A percentile compares a stretch with the other conserved stretches of the same genome.
These are phyloP conservation scores for Apiospora rasikravindrae DNA, from an alignment of 2,329 filamentous ascomycete genomes.

Conservation along the genomic window DNA sequence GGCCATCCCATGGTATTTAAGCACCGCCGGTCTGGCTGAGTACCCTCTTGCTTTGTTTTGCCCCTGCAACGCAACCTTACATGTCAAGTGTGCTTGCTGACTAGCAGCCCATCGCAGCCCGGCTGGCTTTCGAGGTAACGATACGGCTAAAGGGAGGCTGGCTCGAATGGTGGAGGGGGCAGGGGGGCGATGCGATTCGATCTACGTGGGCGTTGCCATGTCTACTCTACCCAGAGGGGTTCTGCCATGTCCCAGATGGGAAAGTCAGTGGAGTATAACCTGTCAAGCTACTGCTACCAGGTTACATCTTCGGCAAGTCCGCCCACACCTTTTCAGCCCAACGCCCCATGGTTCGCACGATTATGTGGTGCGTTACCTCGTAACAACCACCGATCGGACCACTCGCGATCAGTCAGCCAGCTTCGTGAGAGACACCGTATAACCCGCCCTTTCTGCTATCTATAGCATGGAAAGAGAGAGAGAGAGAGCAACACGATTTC, in stretches of 20 bases:
- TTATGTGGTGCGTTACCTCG: slow-evolving; percentile 16
- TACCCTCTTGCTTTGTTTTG: neutral
- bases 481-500: neutral
- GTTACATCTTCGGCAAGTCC: slow-evolving; percentile 19
- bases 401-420: neutral
- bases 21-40: neutral
- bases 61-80: slow-evolving; percentile 16
- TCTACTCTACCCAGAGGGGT: neutral
- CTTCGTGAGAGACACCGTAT: slow-evolving; percentile 1
- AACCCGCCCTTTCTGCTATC: neutral
- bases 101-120: neutral
- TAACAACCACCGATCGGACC: slow-evolving; percentile 9
- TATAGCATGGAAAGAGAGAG: neutral
- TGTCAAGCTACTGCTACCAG: slow-evolving; percentile 12
- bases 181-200: slow-evolving; percentile 5
- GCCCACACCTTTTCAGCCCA: slow-evolving; percentile 18
- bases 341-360: slow-evolving; percentile 12
- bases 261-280: slow-evolving; percentile 14
- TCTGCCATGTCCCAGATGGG: neutral
- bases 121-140: slow-evolving; percentile 1
- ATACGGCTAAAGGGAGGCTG: slow-evolving; percentile 11
- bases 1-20: slow-evolving; percentile 18
- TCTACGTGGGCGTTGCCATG: slow-evolving; percentile 8
- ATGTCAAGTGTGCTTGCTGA: slow-evolving; percentile 10
- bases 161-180: neutral